Evolutionary conservation across 768 basidiomycete species (phyloP), one percentile per base, ranked within the genome.

Genomic region (Phlegmacium glaucopus): DNA sequence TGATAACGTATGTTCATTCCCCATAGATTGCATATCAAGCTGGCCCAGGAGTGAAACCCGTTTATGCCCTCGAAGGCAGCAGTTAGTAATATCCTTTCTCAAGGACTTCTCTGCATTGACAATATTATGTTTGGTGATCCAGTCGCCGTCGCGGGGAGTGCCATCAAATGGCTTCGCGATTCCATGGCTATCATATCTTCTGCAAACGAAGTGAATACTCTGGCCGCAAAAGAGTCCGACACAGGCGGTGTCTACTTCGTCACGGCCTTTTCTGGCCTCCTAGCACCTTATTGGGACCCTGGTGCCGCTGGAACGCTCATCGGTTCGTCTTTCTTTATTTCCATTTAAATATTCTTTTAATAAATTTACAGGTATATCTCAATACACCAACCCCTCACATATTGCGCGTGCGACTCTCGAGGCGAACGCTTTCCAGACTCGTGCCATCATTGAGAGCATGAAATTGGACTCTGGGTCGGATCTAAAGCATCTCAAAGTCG

Each of bases 231-330:
- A 29, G 92, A 85, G 39, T 68, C 79, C 5, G 81, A 85, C 55
- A 85, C 90, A 0, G 94, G 90, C 29, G 95, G 95, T 7, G 77
- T 96, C 26, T 97, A 90, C 71, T 99, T 98, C 59, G 95, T 98
- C 29, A 95, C 95, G 1, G 94, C 93, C 6, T 97, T 99, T 72
- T 87, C 87, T 34, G 96, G 96, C 46, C 76, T 99, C 18, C 82
- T 99, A 22, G 96, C 96, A 15, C 96, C 96, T 6, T 96, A 92
- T 69, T 98, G 96, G 96, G 96, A 99, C 65, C 82, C 92, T 22
- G 82, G 85, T 25, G 96, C 96, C 25, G 87, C 85, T 15, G 93
- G 92, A 1, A 65, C 89, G 34, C 72, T 96, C 38, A 92, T 96
- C 49, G 92, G 89, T 79, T 50, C 38, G 63, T 61, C 25, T 16